phyloP scores from a whole-genome alignment of 2,329 filamentous ascomycete genomes.

The Botrytis paeoniae region DNA sequence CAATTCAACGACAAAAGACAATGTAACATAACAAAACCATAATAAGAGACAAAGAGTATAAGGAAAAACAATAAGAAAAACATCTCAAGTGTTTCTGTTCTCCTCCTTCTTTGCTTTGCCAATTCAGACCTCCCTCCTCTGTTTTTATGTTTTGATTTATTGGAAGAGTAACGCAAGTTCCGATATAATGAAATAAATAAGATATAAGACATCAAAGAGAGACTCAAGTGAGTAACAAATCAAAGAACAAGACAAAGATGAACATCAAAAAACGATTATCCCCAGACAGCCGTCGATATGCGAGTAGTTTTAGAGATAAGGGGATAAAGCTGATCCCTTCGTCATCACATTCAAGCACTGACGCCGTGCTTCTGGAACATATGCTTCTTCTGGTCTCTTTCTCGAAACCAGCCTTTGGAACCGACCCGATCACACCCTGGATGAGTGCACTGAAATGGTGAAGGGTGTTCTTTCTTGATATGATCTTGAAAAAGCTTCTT shows the following conservation, averaged over 20 bases:
- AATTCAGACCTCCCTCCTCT: not conserved
- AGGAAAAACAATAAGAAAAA: not conserved
- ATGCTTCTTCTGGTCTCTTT: constrained; percentile 26
- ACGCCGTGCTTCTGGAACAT: constrained; percentile 6
- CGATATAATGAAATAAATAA: not conserved
- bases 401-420: constrained; percentile 25
- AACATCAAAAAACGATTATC: not conserved
- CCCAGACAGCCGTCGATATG: not conserved
- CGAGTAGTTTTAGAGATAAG: too few relatives aligned
- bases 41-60: not conserved
- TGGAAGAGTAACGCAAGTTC: not conserved
- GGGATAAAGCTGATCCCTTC: too few relatives aligned
- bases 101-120: not conserved
- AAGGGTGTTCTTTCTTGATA: constrained; percentile 25
- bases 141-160: not conserved
- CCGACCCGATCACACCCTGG: constrained; percentile 26
- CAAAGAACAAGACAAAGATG: too few relatives aligned
- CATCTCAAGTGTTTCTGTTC: rapidly evolving
- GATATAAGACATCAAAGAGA: not conserved
- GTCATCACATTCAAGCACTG: not conserved
- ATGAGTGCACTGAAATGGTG: constrained; percentile 24
- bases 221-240: not conserved
- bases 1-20: not conserved
- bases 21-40: not conserved
- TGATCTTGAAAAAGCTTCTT: constrained; percentile 22